A percentile compares a stretch with the other conserved stretches of the same genome.
Evolutionary conservation across 2,329 filamentous ascomycete species (phyloP).

Genomic region (Fusarium agapanthi): DNA sequence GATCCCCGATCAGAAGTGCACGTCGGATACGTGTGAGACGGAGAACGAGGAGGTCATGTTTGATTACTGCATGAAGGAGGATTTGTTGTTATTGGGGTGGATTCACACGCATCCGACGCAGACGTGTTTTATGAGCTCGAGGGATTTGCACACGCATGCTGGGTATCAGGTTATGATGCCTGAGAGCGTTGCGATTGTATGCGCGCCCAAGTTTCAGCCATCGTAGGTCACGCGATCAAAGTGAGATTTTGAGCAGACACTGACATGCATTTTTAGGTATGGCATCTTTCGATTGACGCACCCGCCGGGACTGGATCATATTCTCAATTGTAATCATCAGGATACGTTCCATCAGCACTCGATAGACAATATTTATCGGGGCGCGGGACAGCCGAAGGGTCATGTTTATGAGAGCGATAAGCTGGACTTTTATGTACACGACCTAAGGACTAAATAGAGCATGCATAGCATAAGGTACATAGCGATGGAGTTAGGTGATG

Average conservation of each 20-base stretch:
- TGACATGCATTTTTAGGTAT: conserved; percentile 63
- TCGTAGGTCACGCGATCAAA: conserved; percentile 61
- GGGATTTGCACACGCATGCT: conserved; percentile 91
- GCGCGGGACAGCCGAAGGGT: conserved; percentile 71
- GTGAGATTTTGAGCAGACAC: neutral
- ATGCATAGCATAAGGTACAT: conserved; percentile 38
- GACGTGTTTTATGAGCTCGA: conserved; percentile 96
- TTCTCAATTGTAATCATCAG: conserved; percentile 79
- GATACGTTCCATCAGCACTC: conserved; percentile 84
- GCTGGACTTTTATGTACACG: conserved; percentile 67
- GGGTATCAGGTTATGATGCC: conserved; percentile 97
- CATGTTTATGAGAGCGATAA: conserved; percentile 75
- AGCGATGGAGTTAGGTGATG: conserved; percentile 33
- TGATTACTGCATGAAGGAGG: conserved; percentile 86
- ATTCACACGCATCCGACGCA: conserved; percentile 98
- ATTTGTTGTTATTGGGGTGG: conserved; percentile 90
- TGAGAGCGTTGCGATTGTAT: conserved; percentile 96
- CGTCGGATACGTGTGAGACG: conserved; percentile 93
- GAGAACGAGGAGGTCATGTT: conserved; percentile 86
- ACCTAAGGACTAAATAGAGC: conserved; percentile 52
- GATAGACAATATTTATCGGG: conserved; percentile 78
- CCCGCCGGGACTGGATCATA: conserved; percentile 87
- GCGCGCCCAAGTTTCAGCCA: conserved; percentile 81
- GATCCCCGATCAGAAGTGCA: conserved; percentile 90
- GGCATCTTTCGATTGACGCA: conserved; percentile 94